A percentile compares a stretch with the other conserved stretches of the same genome.
These are phyloP conservation scores for Kalmanozyma brasiliensis DNA, from an alignment of 1,284 basidiomycete species.

Conservation along the genomic window DNA sequence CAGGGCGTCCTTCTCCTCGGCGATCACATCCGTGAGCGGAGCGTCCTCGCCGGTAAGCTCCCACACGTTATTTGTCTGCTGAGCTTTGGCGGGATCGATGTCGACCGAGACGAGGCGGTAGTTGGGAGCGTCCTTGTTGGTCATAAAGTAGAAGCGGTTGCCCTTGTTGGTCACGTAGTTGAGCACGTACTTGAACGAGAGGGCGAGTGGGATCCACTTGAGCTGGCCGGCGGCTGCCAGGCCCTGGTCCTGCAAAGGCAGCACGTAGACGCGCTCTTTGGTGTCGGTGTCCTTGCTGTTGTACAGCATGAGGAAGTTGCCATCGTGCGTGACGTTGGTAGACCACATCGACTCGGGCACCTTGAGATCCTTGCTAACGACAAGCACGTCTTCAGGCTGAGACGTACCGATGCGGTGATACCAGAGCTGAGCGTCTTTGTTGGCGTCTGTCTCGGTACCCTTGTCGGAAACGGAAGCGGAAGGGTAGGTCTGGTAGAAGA, in stretches of 20 bases:
- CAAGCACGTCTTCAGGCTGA: slow-evolving; percentile 59
- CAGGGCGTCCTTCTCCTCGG: slow-evolving; percentile 76
- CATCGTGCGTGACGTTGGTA: slow-evolving; percentile 59
- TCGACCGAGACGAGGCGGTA: slow-evolving; percentile 58
- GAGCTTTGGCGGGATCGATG: slow-evolving; percentile 39
- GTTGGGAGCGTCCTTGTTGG: slow-evolving; percentile 65
- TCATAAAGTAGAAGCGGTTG: slow-evolving; percentile 62
- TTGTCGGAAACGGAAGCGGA: slow-evolving; percentile 52
- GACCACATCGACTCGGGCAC: slow-evolving; percentile 59
- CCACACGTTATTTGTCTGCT: slow-evolving; percentile 48
- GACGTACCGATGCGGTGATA: slow-evolving; percentile 63
- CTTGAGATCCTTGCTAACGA: slow-evolving; percentile 58
- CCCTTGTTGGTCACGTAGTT: slow-evolving; percentile 61
- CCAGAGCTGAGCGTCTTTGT: slow-evolving; percentile 63
- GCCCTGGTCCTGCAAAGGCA: slow-evolving; percentile 48
- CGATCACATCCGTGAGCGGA: slow-evolving; percentile 75
- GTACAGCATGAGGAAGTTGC: slow-evolving; percentile 56
- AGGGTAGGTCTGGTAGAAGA: slow-evolving; percentile 66
- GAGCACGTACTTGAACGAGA: slow-evolving; percentile 59
- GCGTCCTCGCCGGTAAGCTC: slow-evolving; percentile 50
- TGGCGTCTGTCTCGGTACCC: slow-evolving; percentile 65
- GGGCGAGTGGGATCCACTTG: slow-evolving; percentile 60
- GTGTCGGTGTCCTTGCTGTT: slow-evolving; percentile 64
- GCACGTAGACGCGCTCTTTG: slow-evolving; percentile 54
- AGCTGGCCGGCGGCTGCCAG: slow-evolving; percentile 19